phyloP scores from a whole-genome alignment of 176 grass and related monocot species.

The Dactylis glomerata region DNA sequence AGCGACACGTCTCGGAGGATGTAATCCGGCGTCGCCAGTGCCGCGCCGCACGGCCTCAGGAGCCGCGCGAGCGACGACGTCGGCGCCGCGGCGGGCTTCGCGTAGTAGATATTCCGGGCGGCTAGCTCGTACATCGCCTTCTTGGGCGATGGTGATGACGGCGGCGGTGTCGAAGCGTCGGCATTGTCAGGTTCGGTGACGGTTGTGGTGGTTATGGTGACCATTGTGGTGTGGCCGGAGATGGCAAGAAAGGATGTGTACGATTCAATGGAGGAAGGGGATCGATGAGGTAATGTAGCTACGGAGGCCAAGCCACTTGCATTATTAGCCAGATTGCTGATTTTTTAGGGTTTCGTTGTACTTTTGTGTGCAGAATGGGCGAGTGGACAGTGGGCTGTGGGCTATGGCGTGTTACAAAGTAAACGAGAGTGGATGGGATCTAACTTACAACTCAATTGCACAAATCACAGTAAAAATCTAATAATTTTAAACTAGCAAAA shows the following conservation, averaged over 20 bases:
- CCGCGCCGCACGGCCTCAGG: conserved; percentile 42
- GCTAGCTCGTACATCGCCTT: conserved; percentile 58
- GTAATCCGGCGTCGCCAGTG: conserved; percentile 39
- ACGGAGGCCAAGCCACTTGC: conserved; percentile 17
- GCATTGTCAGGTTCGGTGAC: conserved; percentile 36
- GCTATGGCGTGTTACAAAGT: neutral
- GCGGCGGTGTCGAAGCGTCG: neutral
- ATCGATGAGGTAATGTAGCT: conserved; percentile 21
- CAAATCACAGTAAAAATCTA: no score
- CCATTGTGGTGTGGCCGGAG: conserved; percentile 37
- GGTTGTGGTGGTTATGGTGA: conserved; percentile 30
- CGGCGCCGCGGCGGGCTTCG: conserved; percentile 42
- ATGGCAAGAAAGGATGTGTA: neutral
- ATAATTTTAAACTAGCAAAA: no score
- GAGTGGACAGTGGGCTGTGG: neutral
- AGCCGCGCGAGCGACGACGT: conserved; percentile 30
- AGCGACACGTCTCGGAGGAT: conserved; percentile 87
- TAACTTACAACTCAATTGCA: no score
- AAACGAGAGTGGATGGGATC: neutral
- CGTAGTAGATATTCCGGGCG: conserved; percentile 81
- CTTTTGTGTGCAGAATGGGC: neutral
- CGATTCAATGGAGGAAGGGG: neutral
- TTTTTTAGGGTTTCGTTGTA: conserved; percentile 21
- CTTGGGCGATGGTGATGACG: conserved; percentile 1
- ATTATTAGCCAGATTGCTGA: neutral